These are phyloP conservation scores for Alternaria angustiovoidea DNA, from an alignment of 2,329 filamentous ascomycete species.

Conservation along the genomic window DNA sequence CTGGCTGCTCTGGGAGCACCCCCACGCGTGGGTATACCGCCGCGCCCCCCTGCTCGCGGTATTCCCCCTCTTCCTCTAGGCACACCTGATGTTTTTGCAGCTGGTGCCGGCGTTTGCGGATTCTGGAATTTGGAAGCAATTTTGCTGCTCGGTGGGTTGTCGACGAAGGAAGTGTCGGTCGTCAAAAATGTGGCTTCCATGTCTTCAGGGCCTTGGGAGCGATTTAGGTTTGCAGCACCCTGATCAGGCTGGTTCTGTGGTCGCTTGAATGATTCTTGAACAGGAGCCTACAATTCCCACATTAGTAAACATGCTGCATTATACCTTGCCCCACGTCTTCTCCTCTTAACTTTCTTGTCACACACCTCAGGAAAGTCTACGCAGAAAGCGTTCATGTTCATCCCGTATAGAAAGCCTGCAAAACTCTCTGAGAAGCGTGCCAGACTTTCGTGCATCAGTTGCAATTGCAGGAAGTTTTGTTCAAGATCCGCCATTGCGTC, in stretches of 20 bases:
- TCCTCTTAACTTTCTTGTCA: not conserved
- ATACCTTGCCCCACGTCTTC: not conserved
- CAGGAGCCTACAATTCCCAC: conserved; percentile 68
- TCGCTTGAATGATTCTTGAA: conserved; percentile 78
- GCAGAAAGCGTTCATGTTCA: conserved; percentile 99
- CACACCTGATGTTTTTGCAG: conserved; percentile 26
- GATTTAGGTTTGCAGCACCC: conserved; percentile 29
- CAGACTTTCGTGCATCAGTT: conserved; percentile 94
- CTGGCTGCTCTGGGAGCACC: conserved; percentile 42
- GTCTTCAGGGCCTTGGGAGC: conserved; percentile 52
- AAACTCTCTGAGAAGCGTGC: conserved; percentile 95
- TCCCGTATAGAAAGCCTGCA: conserved; percentile 89
- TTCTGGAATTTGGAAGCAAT: conserved; percentile 53
- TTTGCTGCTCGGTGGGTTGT: conserved; percentile 74
- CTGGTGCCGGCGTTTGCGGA: conserved; percentile 44
- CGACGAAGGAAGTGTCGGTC: conserved; percentile 89
- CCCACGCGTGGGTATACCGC: conserved; percentile 47
- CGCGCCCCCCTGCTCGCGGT: conserved; percentile 44
- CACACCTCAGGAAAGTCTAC: conserved; percentile 93
- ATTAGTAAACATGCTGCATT: not conserved
- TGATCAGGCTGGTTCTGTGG: conserved; percentile 41
- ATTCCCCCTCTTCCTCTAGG: conserved; percentile 46
- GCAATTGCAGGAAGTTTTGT: conserved; percentile 96
- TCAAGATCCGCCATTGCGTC: conserved; percentile 96
- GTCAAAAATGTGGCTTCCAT: conserved; percentile 90